Evolutionary conservation across 176 grass and related monocot genomes (phyloP), one percentile per base, ranked within the genome.

Genomic region (Echinochloa phyllopogon): DNA sequence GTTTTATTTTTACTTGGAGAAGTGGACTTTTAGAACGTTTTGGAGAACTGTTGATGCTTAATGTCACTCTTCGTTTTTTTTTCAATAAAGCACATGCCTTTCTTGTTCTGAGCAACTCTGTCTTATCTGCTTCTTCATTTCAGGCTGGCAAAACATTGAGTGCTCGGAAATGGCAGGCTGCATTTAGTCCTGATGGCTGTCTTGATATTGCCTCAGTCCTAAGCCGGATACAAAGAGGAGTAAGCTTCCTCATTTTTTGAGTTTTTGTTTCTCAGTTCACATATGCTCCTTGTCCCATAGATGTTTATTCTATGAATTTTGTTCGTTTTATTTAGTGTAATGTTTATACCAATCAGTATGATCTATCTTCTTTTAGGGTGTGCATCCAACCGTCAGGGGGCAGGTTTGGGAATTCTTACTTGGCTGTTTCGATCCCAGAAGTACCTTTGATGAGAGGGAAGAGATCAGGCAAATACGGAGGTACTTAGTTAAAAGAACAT

Each of bases 131-230:
- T 75, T 66, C 80, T 65, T 82, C 65, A 75, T 85, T 87, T 78
- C 84, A 99, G 97, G 90, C 92, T 82, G 97, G 97, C 64, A 99
- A 99, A 90, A 99, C 97, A 58, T 77, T 99, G 21, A 99, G 97
- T 82, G 88, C 60, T 16, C 88, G 97, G 64, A 99, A 89, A 90
- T 99, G 97, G 97, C 89, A 88, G 50, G 94, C 94, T 81, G 97
- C 97, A 77, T 99, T 99, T 80, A 94, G 69, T 76, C 74, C 88
- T 8, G 97, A 99, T 61, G 97, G 97, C 65, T 86, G 86, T 71
- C 91, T 99, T 81, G 97, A 99, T 83, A 96, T 99, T 88, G 94
- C 91, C 65, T 90, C 94, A 75, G 88, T 99, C 72, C 88, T 99
- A 80, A 89, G 90, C 62, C 86, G 97, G 44, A 99, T 99, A 83